Base-by-base conservation (phyloP, 2,329 filamentous ascomycete species). In the Clonostachys byssicola region DNA sequence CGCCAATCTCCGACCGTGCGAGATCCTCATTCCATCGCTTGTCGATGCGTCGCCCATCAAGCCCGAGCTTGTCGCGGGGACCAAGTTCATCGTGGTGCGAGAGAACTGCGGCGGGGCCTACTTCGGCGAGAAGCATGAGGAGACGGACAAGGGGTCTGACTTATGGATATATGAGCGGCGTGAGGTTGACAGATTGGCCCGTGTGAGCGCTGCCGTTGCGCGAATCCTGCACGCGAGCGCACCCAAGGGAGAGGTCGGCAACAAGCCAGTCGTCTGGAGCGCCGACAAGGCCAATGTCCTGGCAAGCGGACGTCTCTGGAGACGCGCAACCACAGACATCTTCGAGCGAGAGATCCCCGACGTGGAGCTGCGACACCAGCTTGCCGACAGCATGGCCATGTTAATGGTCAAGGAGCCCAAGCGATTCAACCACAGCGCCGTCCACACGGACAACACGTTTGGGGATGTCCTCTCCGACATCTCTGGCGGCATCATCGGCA, bases 231-330 rank as follows among this genome's bases (percentile, higher is more conserved):
- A 30, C 23, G 56, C 53, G 3, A 51, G 49, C 14, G 50, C 53
- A 7, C 52, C 45, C 3, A 53, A 60, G 50, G 55, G 57, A 55
- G 50, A 50, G 13, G 56, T 48, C 3, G 53, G 61, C 8, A 62
- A 63, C 9, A 66, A 71, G 12, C 61, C 67, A 1, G 56, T 65
- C 3, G 74, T 77, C 2, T 73, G 67, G 64, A 73, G 68, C 48
- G 67, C 66, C 2, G 75, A 79, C 58, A 78, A 79, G 58, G 74
- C 73, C 40, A 78, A 78, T 49, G 74, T 78, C 10, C 66, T 79
- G 9, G 75, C 75, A 1, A 75, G 65, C 42, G 68, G 70, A 5
- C 61, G 75, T 3, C 66, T 78, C 5, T 78, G 75, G 75, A 58
- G 75, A 5, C 59, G 65, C 12, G 67, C 70, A 5, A 71, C 70